These are phyloP conservation scores for Gossypium sturtianum DNA, from an alignment of 345 rosid genomes.

Conservation along the genomic window DNA sequence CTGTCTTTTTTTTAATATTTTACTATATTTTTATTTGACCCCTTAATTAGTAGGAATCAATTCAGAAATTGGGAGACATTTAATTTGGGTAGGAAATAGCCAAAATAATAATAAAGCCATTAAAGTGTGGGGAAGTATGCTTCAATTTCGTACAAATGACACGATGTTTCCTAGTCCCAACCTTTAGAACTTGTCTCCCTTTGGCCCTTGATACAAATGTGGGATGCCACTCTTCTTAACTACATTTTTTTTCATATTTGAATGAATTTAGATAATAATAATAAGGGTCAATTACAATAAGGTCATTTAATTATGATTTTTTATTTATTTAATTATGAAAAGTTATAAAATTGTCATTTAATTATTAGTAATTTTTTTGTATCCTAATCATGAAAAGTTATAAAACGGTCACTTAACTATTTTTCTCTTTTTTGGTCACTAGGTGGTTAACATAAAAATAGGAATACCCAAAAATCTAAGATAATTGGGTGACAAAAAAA, in stretches of 20 bases:
- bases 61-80: background rate
- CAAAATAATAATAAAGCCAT: background rate
- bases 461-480: too few relatives aligned
- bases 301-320: too few relatives aligned
- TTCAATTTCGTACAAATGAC: constrained; percentile 1
- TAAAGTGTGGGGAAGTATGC: constrained; percentile 13
- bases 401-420: fast-evolving
- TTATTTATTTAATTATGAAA: too few relatives aligned
- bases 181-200: constrained; percentile 3
- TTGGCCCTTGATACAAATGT: background rate
- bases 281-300: background rate
- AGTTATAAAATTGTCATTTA: too few relatives aligned
- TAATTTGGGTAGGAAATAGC: background rate
- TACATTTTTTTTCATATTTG: background rate
- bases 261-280: background rate
- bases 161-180: constrained; percentile 7
- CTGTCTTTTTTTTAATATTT: too few relatives aligned
- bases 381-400: too few relatives aligned
- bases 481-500: too few relatives aligned
- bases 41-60: background rate
- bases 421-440: too few relatives aligned
- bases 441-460: too few relatives aligned
- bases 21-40: too few relatives aligned
- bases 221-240: constrained; percentile 22
- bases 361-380: too few relatives aligned